Base-by-base conservation (phyloP, 805 yeast species). In the Lipomyces kockii region DNA sequence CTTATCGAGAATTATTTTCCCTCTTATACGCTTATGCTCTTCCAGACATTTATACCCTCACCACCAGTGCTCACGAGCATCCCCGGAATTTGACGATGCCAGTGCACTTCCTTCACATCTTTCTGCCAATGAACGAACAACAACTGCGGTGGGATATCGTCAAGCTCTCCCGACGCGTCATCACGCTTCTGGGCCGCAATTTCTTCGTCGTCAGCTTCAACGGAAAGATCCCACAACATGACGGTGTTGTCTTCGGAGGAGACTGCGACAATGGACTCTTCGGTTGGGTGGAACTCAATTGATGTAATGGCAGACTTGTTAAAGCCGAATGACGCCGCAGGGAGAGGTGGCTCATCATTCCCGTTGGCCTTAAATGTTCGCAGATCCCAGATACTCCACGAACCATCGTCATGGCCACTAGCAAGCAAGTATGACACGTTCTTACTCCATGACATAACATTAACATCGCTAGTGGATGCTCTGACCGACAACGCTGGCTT, bases 201-300 rank as follows among this genome's bases (percentile, higher is more conserved):
- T 80, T 94, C 99, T 77, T 94, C 98, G 77, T 95, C 98, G 78
- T 93, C 99, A 2, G 98, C 98, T 81, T 95, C 99, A 17, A 95
- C 99, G 12, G 98, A 94, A 78, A 95, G 84, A 81, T 95, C 99
- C 99, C 99, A 95, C 72, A 95, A 82, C 1, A 98, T 92, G 8
- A 95, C 98, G 5, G 98, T 95, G 78, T 92, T 92, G 79, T 95
- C 99, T 77, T 93, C 98, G 0, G 97, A 91, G 2, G 96, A 92
- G 20, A 94, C 98, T 1, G 98, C 98, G 63, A 95, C 85, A 70
- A 93, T 92, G 0, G 97, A 91, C 80, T 95, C 99, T 78, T 95
- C 99, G 72, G 89, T 82, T 60, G 98, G 99, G 77, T 93, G 93
- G 84, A 94, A 95, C 69, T 94, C 89, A 71, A 95, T 92, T 5